Evolutionary conservation across 305 asterid species (phyloP), one percentile per base, ranked within the genome.

Genomic region (Fraxinus ornus): DNA sequence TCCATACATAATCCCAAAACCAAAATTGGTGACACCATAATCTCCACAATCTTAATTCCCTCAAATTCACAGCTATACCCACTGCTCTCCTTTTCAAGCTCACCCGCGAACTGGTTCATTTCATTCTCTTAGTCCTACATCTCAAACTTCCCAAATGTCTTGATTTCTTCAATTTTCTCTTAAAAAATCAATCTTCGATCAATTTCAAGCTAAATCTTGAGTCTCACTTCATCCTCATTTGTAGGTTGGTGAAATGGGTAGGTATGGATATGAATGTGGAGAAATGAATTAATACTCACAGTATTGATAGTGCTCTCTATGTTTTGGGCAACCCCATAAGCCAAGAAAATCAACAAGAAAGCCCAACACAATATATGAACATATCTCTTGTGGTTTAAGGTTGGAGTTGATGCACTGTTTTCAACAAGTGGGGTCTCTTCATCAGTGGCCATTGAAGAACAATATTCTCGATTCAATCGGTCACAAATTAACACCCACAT

Each of bases 261-360:
- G 88, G 78, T 0, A 81, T 86, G 66, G 88, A 86, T 8, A 84
- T 84, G 35, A 84, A 62, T 49, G 84, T 78, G 26, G 86, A 78
- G 60, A 86, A 44, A 47, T 13, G 10, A 6, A 76, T 76, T 26
- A 37, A n/a, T 17, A 39, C 81, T 68, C 86, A 94, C 99, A 75
- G 93, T 88, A 88, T 94, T 95, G 77, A 95, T 93, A 35, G 99
- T 93, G 85, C 97, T 93, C 81, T 94, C 93, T 91, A 93, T 82
- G 88, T 95, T 95, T 93, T 95, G 99, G 83, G 92, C 95, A 85
- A 97, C 99, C 15, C 98, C 97, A 85, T 90, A 94, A 73, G 99
- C 99, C 81, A 91, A 81, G 88, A 95, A 94, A 82, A 95, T 89
- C 80, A 95, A 89, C 76, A 95, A 87, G 88, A 95, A 95, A 71